Evolutionary conservation across 768 basidiomycete genomes (phyloP).

Genomic region (Termitomyces sp.): DNA sequence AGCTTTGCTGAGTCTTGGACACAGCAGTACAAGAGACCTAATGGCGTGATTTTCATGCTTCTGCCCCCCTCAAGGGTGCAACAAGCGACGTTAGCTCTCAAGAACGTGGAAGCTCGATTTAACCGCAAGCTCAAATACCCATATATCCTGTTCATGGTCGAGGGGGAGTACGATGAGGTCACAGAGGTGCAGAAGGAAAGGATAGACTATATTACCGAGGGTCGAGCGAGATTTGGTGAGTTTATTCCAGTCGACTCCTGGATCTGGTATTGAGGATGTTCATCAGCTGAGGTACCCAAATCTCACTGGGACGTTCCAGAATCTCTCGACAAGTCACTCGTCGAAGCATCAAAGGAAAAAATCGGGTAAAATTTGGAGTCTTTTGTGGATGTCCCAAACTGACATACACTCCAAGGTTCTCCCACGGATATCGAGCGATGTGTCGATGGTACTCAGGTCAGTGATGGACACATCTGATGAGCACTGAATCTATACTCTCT

Average conservation of each 20-base stretch:
- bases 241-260: neutral
- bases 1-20: neutral
- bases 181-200: constrained; percentile 18
- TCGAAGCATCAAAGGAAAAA: constrained; percentile 17
- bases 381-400: neutral
- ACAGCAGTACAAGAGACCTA: constrained; percentile 8
- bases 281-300: constrained; percentile 16
- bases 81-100: constrained; percentile 21
- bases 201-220: constrained; percentile 20
- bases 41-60: constrained; percentile 23
- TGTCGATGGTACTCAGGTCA: constrained; percentile 25
- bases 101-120: constrained; percentile 24
- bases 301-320: constrained; percentile 20
- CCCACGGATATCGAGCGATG: constrained; percentile 24
- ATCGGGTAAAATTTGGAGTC: constrained; percentile 15
- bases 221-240: constrained; percentile 21
- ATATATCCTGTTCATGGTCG: constrained; percentile 22
- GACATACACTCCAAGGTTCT: constrained; percentile 14
- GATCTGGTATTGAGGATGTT: neutral
- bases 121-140: constrained; percentile 25
- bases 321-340: constrained; percentile 14
- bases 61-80: constrained; percentile 19
- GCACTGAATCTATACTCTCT: neutral
- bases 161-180: constrained; percentile 17
- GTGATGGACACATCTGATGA: neutral